phyloP scores from a whole-genome alignment of 2,329 filamentous ascomycete species.

The Shiraia sp. region DNA sequence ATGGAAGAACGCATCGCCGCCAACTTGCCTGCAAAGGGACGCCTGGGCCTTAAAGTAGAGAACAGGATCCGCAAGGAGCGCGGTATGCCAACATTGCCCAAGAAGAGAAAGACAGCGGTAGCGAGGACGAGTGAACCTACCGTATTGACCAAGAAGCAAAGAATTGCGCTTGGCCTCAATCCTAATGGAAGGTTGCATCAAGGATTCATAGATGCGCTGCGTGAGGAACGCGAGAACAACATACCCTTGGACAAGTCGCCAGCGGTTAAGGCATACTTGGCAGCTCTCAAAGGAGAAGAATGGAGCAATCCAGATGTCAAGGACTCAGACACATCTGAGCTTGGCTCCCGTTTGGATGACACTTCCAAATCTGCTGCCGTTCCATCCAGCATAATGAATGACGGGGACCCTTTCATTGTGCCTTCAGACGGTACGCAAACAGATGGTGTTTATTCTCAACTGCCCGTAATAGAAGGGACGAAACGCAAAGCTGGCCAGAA shows the following conservation, averaged over 20 bases:
- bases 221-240: conserved; percentile 22
- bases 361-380: neutral
- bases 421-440: no score
- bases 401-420: no score
- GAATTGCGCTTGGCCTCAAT: conserved; percentile 26
- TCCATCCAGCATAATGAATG: no score
- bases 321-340: neutral
- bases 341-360: no score
- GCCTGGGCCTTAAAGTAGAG: conserved; percentile 25
- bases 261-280: conserved; percentile 11
- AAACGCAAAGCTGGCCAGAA: conserved; percentile 7
- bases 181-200: conserved; percentile 29
- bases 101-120: conserved; percentile 22
- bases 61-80: conserved; percentile 30
- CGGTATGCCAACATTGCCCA: conserved; percentile 15
- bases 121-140: conserved; percentile 17
- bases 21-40: conserved; percentile 29
- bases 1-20: conserved; percentile 31
- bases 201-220: conserved; percentile 27
- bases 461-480: neutral
- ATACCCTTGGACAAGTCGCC: conserved; percentile 24
- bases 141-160: conserved; percentile 30
- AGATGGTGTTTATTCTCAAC: neutral
- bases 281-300: conserved; percentile 8
- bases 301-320: conserved; percentile 1